Base-by-base conservation (phyloP, 768 basidiomycete genomes). In the Hortiboletus campestris region DNA sequence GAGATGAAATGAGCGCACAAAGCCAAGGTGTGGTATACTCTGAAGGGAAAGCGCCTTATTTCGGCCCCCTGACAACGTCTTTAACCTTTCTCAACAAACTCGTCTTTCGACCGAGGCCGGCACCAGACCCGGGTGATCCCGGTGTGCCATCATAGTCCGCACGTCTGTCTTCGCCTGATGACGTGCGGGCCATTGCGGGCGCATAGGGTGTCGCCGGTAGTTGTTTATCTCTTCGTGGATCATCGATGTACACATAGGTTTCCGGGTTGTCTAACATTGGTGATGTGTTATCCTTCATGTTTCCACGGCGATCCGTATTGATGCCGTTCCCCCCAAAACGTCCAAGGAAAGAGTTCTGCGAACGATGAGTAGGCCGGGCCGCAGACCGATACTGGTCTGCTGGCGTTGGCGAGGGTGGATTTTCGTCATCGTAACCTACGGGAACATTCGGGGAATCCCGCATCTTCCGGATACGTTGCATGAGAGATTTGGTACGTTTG, bases 381-480 rank as follows among this genome's bases (percentile, higher is more conserved):
- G 47, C 41, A 47, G 52, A 36, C 39, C 41, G 65, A 46, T 61
- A 51, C 39, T 67, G 59, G 69, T 75, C 62, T 67, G 69, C 65
- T 20, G 72, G 67, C 20, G 76, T 78, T 1, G 80, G 76, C 2
- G 82, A 83, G 11, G 76, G 76, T 8, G 74, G 74, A 22, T 75
- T 77, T 31, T 75, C 70, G 31, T 61, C 58, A n/a, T 79, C 78
- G 35, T 75, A 71, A 28, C 67, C 72, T n/a, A 89, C 80, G 16
- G 91, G 91, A 1, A 92, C 84, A 58, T 92, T 93, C 11, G 91
- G 91, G 10, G 85, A 75, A 64, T 93, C 91, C 35, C 91, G 85
- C 89, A 93, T 92, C 72, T 85, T 89, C 55, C 89, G 84, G 67
- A 94, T 89, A 52, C 91, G 88, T 44, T 93, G 88, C 82, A 94